Conservation (phyloP, 805 yeast species). For the Kluyveromyces starmeri region DNA sequence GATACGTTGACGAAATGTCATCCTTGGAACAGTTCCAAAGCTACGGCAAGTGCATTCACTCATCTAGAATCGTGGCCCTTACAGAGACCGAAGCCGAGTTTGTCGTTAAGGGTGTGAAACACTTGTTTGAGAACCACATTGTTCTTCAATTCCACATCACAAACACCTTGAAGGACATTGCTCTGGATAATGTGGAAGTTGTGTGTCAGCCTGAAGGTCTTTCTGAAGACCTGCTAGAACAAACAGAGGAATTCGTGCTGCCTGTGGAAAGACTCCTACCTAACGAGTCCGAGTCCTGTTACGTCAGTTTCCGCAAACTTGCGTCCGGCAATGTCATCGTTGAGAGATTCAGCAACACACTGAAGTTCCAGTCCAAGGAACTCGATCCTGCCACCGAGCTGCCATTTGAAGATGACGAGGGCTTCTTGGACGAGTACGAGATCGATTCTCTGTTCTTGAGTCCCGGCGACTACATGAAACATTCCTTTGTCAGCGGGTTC, state of each 20-base stretch:
- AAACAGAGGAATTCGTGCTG: conserved; percentile 59
- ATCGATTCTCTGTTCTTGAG: conserved; percentile 65
- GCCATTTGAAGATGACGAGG: conserved; percentile 63
- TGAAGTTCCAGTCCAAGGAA: conserved; percentile 73
- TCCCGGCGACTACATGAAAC: conserved; percentile 74
- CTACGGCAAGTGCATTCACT: conserved; percentile 69
- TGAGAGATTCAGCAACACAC: conserved; percentile 51
- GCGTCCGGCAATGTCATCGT: conserved; percentile 35
- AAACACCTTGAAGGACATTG: conserved; percentile 74
- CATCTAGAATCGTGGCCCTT: conserved; percentile 54
- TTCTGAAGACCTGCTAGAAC: conserved; percentile 32
- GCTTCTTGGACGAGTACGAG: conserved; percentile 89
- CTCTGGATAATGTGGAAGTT: conserved; percentile 69
- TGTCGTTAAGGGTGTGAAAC: conserved; percentile 77
- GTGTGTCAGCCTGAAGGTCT: conserved; percentile 55
- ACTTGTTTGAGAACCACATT: conserved; percentile 63
- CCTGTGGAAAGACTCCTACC: conserved; percentile 70
- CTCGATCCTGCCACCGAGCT: conserved; percentile 63
- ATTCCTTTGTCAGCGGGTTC: conserved; percentile 72
- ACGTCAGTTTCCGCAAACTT: conserved; percentile 58
- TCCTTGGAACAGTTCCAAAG: conserved; percentile 62
- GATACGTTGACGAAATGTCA: conserved; percentile 60
- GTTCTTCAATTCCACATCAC: conserved; percentile 75
- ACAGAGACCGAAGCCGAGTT: conserved; percentile 93
- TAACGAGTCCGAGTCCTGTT: conserved; percentile 60